Evolutionary conservation across 495 filamentous ascomycete genomes (phyloP).

Genomic region (Penicillium coprophilum): DNA sequence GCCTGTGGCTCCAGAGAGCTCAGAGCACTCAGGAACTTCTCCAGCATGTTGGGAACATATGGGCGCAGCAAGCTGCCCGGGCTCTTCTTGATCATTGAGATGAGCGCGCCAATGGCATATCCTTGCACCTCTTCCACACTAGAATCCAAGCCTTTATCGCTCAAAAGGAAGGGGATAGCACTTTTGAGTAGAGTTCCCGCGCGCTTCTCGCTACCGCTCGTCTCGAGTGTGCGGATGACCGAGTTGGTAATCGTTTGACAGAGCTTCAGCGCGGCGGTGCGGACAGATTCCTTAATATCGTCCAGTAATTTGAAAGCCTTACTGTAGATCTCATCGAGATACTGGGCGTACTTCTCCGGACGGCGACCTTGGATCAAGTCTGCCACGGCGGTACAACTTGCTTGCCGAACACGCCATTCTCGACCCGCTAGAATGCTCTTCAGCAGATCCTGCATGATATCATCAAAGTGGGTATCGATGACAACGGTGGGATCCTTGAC

Average conservation of each 20-base stretch:
- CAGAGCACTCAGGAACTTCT: conserved; percentile 73
- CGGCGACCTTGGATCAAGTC: conserved; percentile 78
- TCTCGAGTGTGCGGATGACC: conserved; percentile 81
- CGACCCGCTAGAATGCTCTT: conserved; percentile 75
- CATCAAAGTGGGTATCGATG: conserved; percentile 73
- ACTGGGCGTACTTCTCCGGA: conserved; percentile 75
- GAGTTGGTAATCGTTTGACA: conserved; percentile 79
- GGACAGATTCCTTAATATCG: conserved; percentile 90
- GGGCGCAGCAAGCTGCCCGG: conserved; percentile 66
- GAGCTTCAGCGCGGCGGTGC: conserved; percentile 73
- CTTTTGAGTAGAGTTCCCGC: conserved; percentile 76
- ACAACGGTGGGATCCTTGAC: conserved; percentile 78
- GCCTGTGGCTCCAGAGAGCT: conserved; percentile 83
- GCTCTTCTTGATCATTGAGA: conserved; percentile 86
- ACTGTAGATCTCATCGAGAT: conserved; percentile 80
- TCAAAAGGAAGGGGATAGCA: conserved; percentile 86
- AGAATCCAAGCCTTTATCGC: conserved; percentile 85
- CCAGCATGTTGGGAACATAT: conserved; percentile 77
- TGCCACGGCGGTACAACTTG: conserved; percentile 84
- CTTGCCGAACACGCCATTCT: conserved; percentile 91
- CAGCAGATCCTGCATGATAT: conserved; percentile 81
- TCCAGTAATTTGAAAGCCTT: conserved; percentile 79
- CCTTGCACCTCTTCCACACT: conserved; percentile 78
- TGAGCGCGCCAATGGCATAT: conserved; percentile 70
- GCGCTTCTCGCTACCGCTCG: conserved; percentile 66